These are phyloP conservation scores for Hibiscus syriacus DNA, from an alignment of 345 rosid species.

Conservation along the genomic window DNA sequence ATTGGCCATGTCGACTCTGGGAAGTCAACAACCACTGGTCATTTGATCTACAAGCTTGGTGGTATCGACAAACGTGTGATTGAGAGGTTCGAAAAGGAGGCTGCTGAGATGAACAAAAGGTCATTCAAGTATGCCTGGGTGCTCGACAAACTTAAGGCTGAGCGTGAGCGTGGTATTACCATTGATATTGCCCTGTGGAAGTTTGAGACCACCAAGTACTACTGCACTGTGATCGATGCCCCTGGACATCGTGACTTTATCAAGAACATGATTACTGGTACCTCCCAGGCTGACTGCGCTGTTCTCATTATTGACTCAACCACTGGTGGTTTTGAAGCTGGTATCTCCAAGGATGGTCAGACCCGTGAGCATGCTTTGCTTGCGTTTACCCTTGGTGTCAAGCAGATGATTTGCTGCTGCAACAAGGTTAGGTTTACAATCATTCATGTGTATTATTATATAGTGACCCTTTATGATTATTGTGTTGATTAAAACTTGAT, in stretches of 20 bases:
- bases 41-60: slow-evolving; percentile 75
- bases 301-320: slow-evolving; percentile 74
- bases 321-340: slow-evolving; percentile 82
- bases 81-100: slow-evolving; percentile 76
- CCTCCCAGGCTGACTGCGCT: slow-evolving; percentile 78
- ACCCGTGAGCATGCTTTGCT: slow-evolving; percentile 69
- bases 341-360: slow-evolving; percentile 86
- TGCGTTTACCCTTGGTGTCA: slow-evolving; percentile 71
- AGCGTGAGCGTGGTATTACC: slow-evolving; percentile 77
- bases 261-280: slow-evolving; percentile 80
- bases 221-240: slow-evolving; percentile 75
- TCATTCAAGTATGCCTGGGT: slow-evolving; percentile 82
- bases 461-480: not conserved
- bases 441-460: not conserved
- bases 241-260: slow-evolving; percentile 78
- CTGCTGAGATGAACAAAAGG: slow-evolving; percentile 82
- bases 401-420: slow-evolving; percentile 76
- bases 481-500: no score
- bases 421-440: slow-evolving; percentile 40
- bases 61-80: slow-evolving; percentile 84
- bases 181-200: slow-evolving; percentile 71
- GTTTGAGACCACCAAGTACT: slow-evolving; percentile 67
- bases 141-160: slow-evolving; percentile 75
- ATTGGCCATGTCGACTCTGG: slow-evolving; percentile 55
- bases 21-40: slow-evolving; percentile 66